Conservation (phyloP, 1,284 basidiomycete genomes). For the Agroathelia rolfsii region DNA sequence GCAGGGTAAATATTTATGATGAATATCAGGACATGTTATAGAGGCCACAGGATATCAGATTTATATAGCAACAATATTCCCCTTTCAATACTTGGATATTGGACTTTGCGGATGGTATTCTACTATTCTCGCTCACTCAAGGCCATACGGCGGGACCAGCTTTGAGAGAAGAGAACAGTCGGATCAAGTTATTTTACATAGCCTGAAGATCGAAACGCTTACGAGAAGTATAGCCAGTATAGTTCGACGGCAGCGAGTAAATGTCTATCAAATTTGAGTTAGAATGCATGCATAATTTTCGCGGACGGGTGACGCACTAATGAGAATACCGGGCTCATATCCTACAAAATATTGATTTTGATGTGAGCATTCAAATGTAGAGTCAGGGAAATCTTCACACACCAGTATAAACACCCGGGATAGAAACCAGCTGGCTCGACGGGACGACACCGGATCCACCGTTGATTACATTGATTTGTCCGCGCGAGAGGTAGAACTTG, state of each 20-base stretch:
- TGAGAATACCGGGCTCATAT: constrained; percentile 23
- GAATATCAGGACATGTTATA: too few relatives aligned
- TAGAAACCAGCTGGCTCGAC: constrained; percentile 24
- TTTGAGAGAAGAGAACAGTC: constrained; percentile 2
- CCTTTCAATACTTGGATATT: too few relatives aligned
- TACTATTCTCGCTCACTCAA: too few relatives aligned
- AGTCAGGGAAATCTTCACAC: constrained; percentile 10
- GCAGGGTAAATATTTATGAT: too few relatives aligned
- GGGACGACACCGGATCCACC: constrained; percentile 22
- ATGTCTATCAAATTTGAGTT: constrained; percentile 17
- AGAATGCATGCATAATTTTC: constrained; percentile 1
- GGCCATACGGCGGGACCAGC: constrained; percentile 17
- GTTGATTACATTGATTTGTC: constrained; percentile 26
- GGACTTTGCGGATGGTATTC: too few relatives aligned
- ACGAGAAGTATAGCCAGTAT: constrained; percentile 23
- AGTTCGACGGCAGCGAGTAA: constrained; percentile 21
- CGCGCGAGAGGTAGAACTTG: constrained; percentile 27
- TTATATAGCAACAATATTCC: too few relatives aligned
- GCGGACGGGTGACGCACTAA: constrained; percentile 16
- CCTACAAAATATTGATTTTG: constrained; percentile 16
- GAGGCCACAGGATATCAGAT: too few relatives aligned
- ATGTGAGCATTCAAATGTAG: constrained; percentile 9
- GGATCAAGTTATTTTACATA: too few relatives aligned
- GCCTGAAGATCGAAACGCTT: constrained; percentile 9
- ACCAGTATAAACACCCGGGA: constrained; percentile 24